Conservation (phyloP, 768 basidiomycete species). For the Crepidotus variabilis region DNA sequence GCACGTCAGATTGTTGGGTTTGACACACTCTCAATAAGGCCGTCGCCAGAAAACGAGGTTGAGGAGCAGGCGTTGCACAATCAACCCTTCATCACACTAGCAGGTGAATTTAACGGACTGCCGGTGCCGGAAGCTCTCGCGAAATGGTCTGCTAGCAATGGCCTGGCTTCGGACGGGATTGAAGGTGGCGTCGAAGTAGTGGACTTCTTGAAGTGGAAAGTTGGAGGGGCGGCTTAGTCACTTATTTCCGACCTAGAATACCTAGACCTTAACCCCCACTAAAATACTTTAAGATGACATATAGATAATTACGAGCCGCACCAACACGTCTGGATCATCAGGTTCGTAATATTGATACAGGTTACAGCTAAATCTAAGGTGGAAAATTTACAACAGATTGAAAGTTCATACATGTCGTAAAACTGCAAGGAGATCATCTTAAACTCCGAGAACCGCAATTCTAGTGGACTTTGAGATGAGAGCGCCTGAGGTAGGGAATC, state of each 20-base stretch:
- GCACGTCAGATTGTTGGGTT: slow-evolving; percentile 85
- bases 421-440: neutral
- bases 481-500: slow-evolving; percentile 44
- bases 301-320: too few species aligned
- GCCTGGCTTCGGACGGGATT: slow-evolving; percentile 31
- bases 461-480: slow-evolving; percentile 21
- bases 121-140: slow-evolving; percentile 43
- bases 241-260: neutral
- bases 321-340: too few species aligned
- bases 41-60: slow-evolving; percentile 20
- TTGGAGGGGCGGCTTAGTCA: slow-evolving; percentile 28
- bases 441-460: neutral
- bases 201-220: slow-evolving; percentile 66
- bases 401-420: neutral
- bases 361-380: neutral
- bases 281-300: neutral
- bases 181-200: slow-evolving; percentile 39
- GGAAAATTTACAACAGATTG: neutral
- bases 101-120: slow-evolving; percentile 44
- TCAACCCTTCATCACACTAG: slow-evolving; percentile 73
- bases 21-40: slow-evolving; percentile 53
- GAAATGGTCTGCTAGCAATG: slow-evolving; percentile 52
- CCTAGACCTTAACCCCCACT: neutral
- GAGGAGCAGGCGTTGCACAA: slow-evolving; percentile 59
- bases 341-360: neutral